Evolutionary conservation across 2,329 filamentous ascomycete species (phyloP).

Genomic region (Hortaea sp.): DNA sequence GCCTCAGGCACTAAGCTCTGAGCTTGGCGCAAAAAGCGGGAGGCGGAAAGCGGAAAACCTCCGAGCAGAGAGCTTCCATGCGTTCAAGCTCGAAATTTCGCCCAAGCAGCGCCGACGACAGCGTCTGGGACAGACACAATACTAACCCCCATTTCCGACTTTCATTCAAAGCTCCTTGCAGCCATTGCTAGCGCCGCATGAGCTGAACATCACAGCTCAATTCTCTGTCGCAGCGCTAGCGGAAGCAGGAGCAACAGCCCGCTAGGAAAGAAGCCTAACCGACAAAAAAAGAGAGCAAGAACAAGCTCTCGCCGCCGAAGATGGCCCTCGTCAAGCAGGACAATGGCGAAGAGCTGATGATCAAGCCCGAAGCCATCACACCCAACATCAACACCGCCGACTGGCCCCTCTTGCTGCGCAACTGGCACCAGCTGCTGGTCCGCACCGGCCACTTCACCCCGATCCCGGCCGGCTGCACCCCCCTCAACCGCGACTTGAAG

Average conservation of each 20-base stretch:
- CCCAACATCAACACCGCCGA: conserved; percentile 74
- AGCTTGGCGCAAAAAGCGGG: neutral
- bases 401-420: conserved; percentile 91
- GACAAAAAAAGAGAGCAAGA: neutral
- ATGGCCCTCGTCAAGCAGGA: conserved; percentile 23
- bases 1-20: neutral
- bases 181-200: conserved; percentile 4
- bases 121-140: neutral
- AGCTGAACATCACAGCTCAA: neutral
- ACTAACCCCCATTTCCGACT: neutral
- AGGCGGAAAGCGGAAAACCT: neutral
- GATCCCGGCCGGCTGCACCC: conserved; percentile 84
- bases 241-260: neutral
- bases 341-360: conserved; percentile 58
- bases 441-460: conserved; percentile 95
- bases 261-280: neutral
- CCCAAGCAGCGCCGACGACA: neutral
- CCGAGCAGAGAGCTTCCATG: neutral
- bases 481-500: conserved; percentile 89
- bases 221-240: neutral
- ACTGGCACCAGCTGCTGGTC: conserved; percentile 86
- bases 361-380: conserved; percentile 80
- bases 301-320: neutral
- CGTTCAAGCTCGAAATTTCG: neutral
- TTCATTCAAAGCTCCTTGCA: neutral